Evolutionary conservation across 441 rosid species (phyloP).

Genomic region (Erodium texanum): DNA sequence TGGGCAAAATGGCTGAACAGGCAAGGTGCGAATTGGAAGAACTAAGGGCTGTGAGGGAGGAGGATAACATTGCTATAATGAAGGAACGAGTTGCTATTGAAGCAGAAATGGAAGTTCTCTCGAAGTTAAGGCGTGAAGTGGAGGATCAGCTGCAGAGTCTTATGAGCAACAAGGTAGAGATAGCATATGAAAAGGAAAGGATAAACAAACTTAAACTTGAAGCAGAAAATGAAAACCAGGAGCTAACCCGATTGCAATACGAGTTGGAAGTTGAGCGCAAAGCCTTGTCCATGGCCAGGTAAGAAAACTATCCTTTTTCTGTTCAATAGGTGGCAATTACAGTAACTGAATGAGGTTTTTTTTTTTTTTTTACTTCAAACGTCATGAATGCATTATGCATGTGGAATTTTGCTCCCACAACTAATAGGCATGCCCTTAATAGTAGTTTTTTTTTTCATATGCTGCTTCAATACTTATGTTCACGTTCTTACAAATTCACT

Average conservation of each 20-base stretch:
- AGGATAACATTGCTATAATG: slow-evolving; percentile 48
- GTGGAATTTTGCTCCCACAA: not conserved
- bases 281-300: slow-evolving; percentile 91
- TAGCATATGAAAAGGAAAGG: slow-evolving; percentile 73
- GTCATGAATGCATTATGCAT: not conserved
- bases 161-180: slow-evolving; percentile 57
- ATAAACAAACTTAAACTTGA: slow-evolving; percentile 50
- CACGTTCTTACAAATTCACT: too few relatives aligned
- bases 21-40: slow-evolving; percentile 57
- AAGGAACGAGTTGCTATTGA: slow-evolving; percentile 63
- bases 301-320: slow-evolving; percentile 11
- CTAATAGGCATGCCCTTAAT: not conserved
- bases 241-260: slow-evolving; percentile 56
- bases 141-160: slow-evolving; percentile 72
- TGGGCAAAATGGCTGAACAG: slow-evolving; percentile 87
- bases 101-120: slow-evolving; percentile 77
- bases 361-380: not conserved
- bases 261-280: slow-evolving; percentile 81
- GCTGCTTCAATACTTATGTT: not conserved
- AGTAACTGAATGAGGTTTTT: too few relatives aligned
- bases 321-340: not conserved
- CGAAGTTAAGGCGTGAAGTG: slow-evolving; percentile 55
- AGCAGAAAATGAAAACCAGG: slow-evolving; percentile 64
- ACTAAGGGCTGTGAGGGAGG: slow-evolving; percentile 63
- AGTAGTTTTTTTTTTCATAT: not conserved